Base-by-base conservation (phyloP, 23 red algal species). In the Gracilaria gracilis region DNA sequence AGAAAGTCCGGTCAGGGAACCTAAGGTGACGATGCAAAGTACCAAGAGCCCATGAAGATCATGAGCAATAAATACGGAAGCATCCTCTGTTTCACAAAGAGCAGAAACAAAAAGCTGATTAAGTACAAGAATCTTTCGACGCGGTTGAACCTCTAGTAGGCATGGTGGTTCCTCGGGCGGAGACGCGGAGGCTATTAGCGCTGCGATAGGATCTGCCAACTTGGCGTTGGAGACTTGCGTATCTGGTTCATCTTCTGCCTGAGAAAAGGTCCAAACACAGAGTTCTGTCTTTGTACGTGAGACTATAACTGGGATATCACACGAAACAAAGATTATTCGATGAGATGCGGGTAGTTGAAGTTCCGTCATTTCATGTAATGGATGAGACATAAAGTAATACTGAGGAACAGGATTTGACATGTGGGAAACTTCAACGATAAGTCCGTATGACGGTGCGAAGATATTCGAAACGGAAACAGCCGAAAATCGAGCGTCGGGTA, bases 11-110 rank as follows among this genome's bases (percentile, higher is more conserved):
- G 80, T 83, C n/a, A 92, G 37, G 17, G 55, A 59, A 20, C 79
- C 65, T 0, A 42, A 21, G 27, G 47, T 73, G 48, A 74, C 77
- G 33, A 92, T 76, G 53, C 89, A 92, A n/a, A 92, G 79, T 4
- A 78, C 89, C n/a, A 92, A 40, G 36, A 65, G 67, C 38, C 87
- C 87, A 50, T 80, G 71, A 35, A 90, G 57, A 90, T 79, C 74
- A 32, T 90, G 87, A 49, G 87, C 73, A 33, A 90, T 38, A 71
- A 90, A 90, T 27, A 57, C 87, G 32, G 71, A 77, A 25, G 74
- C 73, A 66, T 44, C 48, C 21, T 81, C 44, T 20, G 3, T 57
- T 42, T 50, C 37, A 14, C 37, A 14, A 20, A 79, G 25, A 6
- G 73, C 25, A 17, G 71, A 55, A 19, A 62, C 87, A 34, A 67